Base-by-base conservation (phyloP, 345 rosid genomes). In the Pugionium dolabratum region DNA sequence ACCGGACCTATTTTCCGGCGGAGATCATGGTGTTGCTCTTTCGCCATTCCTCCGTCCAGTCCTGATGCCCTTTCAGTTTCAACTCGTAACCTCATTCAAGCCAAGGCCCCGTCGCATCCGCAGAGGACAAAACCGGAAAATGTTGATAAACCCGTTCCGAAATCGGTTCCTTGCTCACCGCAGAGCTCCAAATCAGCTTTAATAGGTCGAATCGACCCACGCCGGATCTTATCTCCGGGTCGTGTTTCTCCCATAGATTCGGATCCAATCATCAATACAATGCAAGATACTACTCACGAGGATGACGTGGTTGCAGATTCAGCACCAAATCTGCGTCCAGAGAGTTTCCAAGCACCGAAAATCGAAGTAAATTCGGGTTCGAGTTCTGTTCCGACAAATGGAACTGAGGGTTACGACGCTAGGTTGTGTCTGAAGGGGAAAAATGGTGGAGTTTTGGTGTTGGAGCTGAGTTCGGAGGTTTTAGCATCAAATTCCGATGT, bases 191-290 rank as follows among this genome's bases (percentile, higher is more conserved):
- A 81, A 79, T 79, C 95, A 31, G 76, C 86, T 43, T 61, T 85
- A 42, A 72, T 89, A 26, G 86, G 86, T 57, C 86, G 89, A 81
- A 87, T 85, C 61, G 95, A 87, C 82, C 95, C 84, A 6, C 91
- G 97, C 43, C 81, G 96, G 76, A 93, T 93, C 79, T 81, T 90
- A 70, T 93, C 97, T 0, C 98, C 96, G 4, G 97, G 97, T 35
- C 90, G 97, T 36, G 96, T 93, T 69, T 93, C 97, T 9, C 97
- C 98, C 2, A 88, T 93, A 39, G 98, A 93, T 76, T 74, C 87
- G 29, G 83, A 82, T 69, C 82, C 79, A 27, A 71, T 66, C 30
- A 41, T 54, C 71, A 68, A 54, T 2, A 44, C 78, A 39, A 10
- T 25, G 44, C 79, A 65, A 54, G 82, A 79, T 7, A 34, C 62